Evolutionary conservation across 164 flowering plant genomes (phyloP).

Genomic region (Piper longum): DNA sequence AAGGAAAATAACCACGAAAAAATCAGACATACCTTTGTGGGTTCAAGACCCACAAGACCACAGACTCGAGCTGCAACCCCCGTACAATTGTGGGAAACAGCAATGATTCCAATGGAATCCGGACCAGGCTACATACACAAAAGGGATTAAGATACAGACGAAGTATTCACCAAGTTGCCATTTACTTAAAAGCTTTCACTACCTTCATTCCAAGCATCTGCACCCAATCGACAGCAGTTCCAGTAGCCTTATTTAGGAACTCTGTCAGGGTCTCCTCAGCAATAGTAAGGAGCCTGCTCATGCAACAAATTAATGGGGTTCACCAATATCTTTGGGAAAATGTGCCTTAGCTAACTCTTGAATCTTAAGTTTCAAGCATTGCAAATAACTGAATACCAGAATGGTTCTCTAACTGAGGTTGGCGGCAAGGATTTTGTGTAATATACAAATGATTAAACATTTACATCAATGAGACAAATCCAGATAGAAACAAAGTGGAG

Average conservation of each 20-base stretch:
- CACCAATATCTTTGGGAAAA: no score
- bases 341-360: no score
- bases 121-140: conserved; percentile 80
- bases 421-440: no score
- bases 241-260: conserved; percentile 94
- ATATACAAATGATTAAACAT: no score
- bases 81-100: conserved; percentile 92
- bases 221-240: conserved; percentile 98
- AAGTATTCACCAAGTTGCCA: not conserved
- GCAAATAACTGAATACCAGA: no score
- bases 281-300: conserved; percentile 40
- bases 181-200: not conserved
- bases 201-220: conserved; percentile 99
- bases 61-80: conserved; percentile 98
- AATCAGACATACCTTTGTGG: conserved; percentile 49
- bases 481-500: no score
- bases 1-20: not conserved
- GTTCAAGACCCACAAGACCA: conserved; percentile 91
- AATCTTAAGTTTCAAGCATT: no score
- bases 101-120: conserved; percentile 99
- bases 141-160: not conserved
- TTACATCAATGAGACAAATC: no score
- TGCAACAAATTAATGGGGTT: not conserved
- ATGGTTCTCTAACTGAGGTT: no score
- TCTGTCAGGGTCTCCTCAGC: conserved; percentile 95